These are phyloP conservation scores for Nakazawaea sp. DNA, from an alignment of 805 yeast species.

Conservation along the genomic window DNA sequence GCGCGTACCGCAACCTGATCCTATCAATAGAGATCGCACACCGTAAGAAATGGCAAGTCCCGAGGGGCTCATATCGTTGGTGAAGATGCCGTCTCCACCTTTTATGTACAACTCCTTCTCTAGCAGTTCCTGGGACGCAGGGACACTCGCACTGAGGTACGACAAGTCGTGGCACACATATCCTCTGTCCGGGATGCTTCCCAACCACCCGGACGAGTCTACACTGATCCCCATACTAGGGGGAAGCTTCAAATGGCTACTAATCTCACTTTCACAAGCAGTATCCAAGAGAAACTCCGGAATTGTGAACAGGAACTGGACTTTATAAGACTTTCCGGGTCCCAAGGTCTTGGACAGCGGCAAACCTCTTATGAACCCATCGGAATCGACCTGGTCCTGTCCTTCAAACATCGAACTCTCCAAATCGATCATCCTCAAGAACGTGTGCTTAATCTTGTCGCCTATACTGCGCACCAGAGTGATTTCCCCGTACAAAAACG, in stretches of 20 bases:
- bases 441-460: slow-evolving; percentile 8
- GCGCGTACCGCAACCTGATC: neutral
- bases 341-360: slow-evolving; percentile 7
- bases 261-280: slow-evolving; percentile 9
- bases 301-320: slow-evolving; percentile 10
- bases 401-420: slow-evolving; percentile 9
- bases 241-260: slow-evolving; percentile 8
- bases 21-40: slow-evolving; percentile 10
- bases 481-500: slow-evolving; percentile 9
- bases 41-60: slow-evolving; percentile 11
- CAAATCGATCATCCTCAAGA: slow-evolving; percentile 12
- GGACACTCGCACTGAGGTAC: slow-evolving; percentile 3
- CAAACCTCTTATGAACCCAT: slow-evolving; percentile 5
- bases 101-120: slow-evolving; percentile 1
- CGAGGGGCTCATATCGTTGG: slow-evolving; percentile 10
- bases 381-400: neutral
- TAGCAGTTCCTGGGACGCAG: neutral
- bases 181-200: slow-evolving; percentile 11
- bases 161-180: slow-evolving; percentile 10
- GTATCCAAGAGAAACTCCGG: slow-evolving; percentile 10
- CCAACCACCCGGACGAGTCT: slow-evolving; percentile 12
- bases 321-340: slow-evolving; percentile 6
- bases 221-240: slow-evolving; percentile 12
- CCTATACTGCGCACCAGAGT: slow-evolving; percentile 11
- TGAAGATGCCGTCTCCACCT: slow-evolving; percentile 13